Conservation (phyloP, 2,329 filamentous ascomycete species). For the Claviceps arundinis region DNA sequence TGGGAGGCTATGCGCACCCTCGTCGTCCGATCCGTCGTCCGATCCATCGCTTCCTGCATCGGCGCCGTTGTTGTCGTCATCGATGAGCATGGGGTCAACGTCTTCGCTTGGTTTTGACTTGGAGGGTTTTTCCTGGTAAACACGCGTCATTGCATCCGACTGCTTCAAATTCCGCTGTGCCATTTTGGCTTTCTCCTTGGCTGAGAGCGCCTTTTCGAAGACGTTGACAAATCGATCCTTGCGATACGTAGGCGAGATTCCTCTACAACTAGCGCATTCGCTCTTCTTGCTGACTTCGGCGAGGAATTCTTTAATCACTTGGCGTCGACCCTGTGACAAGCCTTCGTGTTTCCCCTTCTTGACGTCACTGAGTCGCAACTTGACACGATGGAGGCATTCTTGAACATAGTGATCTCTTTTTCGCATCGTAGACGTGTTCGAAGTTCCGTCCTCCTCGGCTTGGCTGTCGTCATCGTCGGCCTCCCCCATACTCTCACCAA, state of each 20-base stretch:
- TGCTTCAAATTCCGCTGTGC: conserved; percentile 52
- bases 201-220: conserved; percentile 66
- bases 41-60: conserved; percentile 36
- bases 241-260: conserved; percentile 68
- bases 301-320: conserved; percentile 71
- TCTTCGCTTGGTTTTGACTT: conserved; percentile 13
- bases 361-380: conserved; percentile 31
- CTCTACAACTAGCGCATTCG: conserved; percentile 53
- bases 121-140: conserved; percentile 17
- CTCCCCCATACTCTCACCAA: conserved; percentile 26
- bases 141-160: conserved; percentile 51
- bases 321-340: conserved; percentile 60
- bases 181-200: conserved; percentile 70
- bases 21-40: conserved; percentile 27
- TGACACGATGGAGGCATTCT: conserved; percentile 51
- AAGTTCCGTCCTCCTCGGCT: conserved; percentile 48
- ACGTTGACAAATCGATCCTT: conserved; percentile 91
- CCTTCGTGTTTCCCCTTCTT: conserved; percentile 68
- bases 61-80: conserved; percentile 10
- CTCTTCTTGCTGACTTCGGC: conserved; percentile 55
- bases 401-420: conserved; percentile 57
- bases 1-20: conserved; percentile 27
- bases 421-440: conserved; percentile 38
- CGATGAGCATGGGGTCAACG: conserved; percentile 32
- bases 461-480: conserved; percentile 36